Evolutionary conservation across 2,329 filamentous ascomycete species (phyloP).

Genomic region (Raffaelea deltoideospora): DNA sequence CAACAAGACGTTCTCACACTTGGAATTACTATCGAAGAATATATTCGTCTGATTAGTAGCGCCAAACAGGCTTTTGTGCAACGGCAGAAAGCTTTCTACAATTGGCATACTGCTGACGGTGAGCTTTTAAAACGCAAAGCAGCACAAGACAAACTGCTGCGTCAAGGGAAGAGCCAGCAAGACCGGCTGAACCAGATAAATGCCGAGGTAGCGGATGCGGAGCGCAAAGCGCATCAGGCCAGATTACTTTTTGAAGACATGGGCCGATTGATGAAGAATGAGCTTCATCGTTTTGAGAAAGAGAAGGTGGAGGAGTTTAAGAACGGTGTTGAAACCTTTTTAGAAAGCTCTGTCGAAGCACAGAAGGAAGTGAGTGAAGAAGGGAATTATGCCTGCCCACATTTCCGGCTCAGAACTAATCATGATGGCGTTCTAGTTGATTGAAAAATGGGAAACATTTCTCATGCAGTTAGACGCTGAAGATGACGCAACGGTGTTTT

Average conservation of each 20-base stretch:
- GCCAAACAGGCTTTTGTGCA: constrained; percentile 88
- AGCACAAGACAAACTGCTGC: constrained; percentile 83
- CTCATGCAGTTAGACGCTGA: constrained; percentile 90
- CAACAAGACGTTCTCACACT: constrained; percentile 94
- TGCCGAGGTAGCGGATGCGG: constrained; percentile 87
- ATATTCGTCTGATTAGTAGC: constrained; percentile 87
- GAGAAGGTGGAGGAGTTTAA: constrained; percentile 99
- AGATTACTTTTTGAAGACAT: constrained; percentile 91
- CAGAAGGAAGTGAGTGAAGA: constrained; percentile 73
- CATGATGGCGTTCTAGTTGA: constrained; percentile 25
- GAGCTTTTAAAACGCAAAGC: constrained; percentile 82
- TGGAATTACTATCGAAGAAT: constrained; percentile 95
- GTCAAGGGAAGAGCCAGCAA: constrained; percentile 90
- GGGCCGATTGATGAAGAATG: constrained; percentile 79
- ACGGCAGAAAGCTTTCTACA: constrained; percentile 88
- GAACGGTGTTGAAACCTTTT: constrained; percentile 89
- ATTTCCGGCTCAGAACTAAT: constrained; percentile 8
- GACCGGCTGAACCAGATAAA: constrained; percentile 85
- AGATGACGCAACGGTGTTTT: constrained; percentile 61
- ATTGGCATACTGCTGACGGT: constrained; percentile 82
- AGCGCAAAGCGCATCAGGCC: constrained; percentile 83
- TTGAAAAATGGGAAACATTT: constrained; percentile 97
- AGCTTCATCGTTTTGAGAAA: constrained; percentile 84
- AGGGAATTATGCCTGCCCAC: not conserved
- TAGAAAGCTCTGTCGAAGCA: constrained; percentile 92